Conservation (phyloP, 2,329 filamentous ascomycete species). For the Alternaria ethzedia region DNA sequence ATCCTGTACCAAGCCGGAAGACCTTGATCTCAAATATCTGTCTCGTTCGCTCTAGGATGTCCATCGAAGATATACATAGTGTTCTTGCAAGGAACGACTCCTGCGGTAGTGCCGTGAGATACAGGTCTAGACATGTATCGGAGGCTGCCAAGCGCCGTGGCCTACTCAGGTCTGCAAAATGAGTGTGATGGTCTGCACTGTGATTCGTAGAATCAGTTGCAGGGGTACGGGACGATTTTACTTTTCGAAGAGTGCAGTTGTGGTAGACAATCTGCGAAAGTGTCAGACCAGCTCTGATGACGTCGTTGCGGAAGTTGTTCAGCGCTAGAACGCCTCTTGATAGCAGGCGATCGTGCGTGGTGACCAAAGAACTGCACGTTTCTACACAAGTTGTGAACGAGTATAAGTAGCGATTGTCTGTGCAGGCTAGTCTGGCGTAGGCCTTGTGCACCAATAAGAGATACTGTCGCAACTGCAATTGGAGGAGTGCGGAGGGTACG, state of each 20-base stretch:
- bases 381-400: conserved; percentile 42
- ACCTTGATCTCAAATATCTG: conserved; percentile 43
- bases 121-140: neutral
- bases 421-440: conserved; percentile 35
- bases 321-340: conserved; percentile 28
- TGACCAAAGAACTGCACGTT: conserved; percentile 34
- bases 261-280: conserved; percentile 35
- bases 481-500: conserved; percentile 31
- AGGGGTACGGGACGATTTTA: conserved; percentile 8
- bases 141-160: conserved; percentile 6
- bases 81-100: conserved; percentile 35
- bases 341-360: conserved; percentile 29
- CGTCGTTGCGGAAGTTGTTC: conserved; percentile 40
- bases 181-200: conserved; percentile 4
- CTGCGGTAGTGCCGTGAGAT: conserved; percentile 28
- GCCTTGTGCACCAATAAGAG: conserved; percentile 44
- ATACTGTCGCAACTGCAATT: conserved; percentile 44
- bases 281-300: conserved; percentile 34
- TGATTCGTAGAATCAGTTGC: conserved; percentile 5
- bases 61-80: conserved; percentile 33
- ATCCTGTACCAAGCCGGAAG: conserved; percentile 44
- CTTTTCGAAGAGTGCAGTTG: conserved; percentile 24
- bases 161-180: conserved; percentile 4
- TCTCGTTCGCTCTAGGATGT: conserved; percentile 38
- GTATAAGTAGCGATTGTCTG: conserved; percentile 37